These are phyloP conservation scores for Mortierella sp. DNA, from an alignment of 371 early-diverging fungal species.

Conservation along the genomic window DNA sequence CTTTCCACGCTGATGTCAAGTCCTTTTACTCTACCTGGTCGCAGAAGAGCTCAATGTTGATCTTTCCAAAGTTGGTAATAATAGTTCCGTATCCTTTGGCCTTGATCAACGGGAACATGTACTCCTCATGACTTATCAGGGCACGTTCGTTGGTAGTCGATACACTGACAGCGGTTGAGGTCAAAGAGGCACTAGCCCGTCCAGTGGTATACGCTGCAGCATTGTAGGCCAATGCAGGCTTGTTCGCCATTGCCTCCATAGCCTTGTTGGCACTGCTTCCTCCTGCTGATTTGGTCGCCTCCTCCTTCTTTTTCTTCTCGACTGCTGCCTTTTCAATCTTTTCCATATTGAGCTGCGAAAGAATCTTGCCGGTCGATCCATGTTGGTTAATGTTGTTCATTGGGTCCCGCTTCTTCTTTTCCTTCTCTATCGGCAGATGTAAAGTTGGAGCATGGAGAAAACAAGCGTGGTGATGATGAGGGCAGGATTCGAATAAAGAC, in stretches of 20 bases:
- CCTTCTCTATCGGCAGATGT: constrained; percentile 53
- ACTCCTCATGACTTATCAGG: constrained; percentile 83
- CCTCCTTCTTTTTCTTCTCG: constrained; percentile 48
- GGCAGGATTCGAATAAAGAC: background rate
- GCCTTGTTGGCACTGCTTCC: constrained; percentile 31
- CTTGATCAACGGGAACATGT: constrained; percentile 87
- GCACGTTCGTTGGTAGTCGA: constrained; percentile 81
- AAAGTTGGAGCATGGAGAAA: background rate
- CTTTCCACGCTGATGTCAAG: background rate
- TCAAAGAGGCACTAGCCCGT: constrained; percentile 85
- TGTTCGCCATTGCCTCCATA: constrained; percentile 63
- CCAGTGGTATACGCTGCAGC: constrained; percentile 90
- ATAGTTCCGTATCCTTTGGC: constrained; percentile 83
- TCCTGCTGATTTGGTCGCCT: constrained; percentile 31
- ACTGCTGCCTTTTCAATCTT: constrained; percentile 59
- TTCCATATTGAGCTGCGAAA: constrained; percentile 63
- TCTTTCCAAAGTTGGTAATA: constrained; percentile 86
- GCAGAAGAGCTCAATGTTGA: constrained; percentile 90
- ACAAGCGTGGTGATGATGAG: background rate
- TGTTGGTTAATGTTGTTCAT: constrained; percentile 76
- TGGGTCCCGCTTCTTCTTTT: constrained; percentile 63
- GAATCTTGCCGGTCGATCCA: constrained; percentile 74
- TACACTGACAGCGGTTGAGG: constrained; percentile 86
- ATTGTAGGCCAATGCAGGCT: constrained; percentile 71
- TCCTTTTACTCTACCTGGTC: constrained; percentile 62